Evolutionary conservation across 2,329 filamentous ascomycete species (phyloP), one percentile per base, ranked within the genome.

Genomic region (Microsporum audouinii): DNA sequence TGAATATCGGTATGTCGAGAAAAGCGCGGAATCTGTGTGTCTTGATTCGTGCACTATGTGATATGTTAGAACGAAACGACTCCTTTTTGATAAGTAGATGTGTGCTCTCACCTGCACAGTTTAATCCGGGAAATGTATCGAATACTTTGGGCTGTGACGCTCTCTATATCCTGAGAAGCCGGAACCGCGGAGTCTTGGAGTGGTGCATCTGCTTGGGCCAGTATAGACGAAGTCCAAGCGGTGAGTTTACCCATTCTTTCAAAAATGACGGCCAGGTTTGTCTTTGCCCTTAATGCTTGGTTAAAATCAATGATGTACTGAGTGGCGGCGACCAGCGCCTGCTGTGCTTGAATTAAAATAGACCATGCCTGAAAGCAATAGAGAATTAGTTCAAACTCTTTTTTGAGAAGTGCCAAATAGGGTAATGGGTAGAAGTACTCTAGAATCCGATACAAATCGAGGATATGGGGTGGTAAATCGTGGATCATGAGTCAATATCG

Each of bases 1-100:
- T 71, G 63, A 78, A 78, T 12, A 78, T 71, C 1, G 76, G 75
- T 8, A 77, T 74, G 60, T 78, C 76, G 17, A 72, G 74, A 62
- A 78, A 78, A 14, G 76, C 76, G 47, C 75, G 68, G 60, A 77
- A 77, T n/a, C 76, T 73, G 61, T 78, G 75, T 0, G 72, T 69
- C 66, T 78, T 78, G 36, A 78, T 77, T 65, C 75, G 73, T 8
- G 76, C 74, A 65, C 76, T 78, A 34, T 33, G 12, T 59, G 3
- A 29, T 38, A 38, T 23, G 36, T 55, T 31, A 61, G 39, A 33
- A 31, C 58, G 29, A 17, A 36, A 55, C 31, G 3, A 34, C 8
- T 2, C 10, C 12, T 2, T 36, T 36, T 17, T 55, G 3, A 17
- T 10, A 6, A n/a, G 12, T 8, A 4, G 6, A 7, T 3, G 4